Base-by-base conservation (phyloP, 2,329 filamentous ascomycete species). In the Myriosclerotinia scirpicola region DNA sequence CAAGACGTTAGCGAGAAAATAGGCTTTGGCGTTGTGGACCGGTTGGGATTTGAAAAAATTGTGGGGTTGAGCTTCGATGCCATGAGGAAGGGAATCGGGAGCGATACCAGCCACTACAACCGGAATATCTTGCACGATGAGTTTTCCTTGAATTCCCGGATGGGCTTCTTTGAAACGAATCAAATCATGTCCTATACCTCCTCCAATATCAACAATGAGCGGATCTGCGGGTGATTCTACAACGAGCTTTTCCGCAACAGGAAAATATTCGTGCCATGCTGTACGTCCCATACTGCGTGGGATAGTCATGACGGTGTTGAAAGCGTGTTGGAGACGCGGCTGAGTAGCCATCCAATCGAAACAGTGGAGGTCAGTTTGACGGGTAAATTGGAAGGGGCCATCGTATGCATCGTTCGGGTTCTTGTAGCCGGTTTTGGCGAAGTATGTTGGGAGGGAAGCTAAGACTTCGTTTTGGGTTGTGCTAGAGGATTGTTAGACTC, bases 341-440 rank as follows among this genome's bases (percentile, higher is more conserved):
- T 68, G 55, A 6, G 56, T 67, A 26, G 65, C 68, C 2, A 70
- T 17, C 63, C 65, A 70, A 6, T 70, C 68, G 42, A 70, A 71
- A 22, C 14, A 26, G 36, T 70, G 69, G 12, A 67, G 64, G 11
- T 69, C 63, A 1, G 61, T 70, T 8, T 66, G 52, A 20, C 54
- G 53, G 15, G 56, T n/a, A 52, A 58, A 67, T 48, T 71, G 69
- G 15, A 70, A 70, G 3, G 67, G 68, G 11, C 61, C 60, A 50
- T 71, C 11, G 40, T 64, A 70, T 22, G 67, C 67, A 46, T 70
- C 66, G 7, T 40, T 15, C 0, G 68, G 69, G 22, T 15, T 67
- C 44, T 67, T 48, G 42, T 69, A 70, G 2, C 64, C 58, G 2
- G 52, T 67, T 34, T 66, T 38, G 3, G 26, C 30, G 22, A 71